Conservation (phyloP, 2,329 filamentous ascomycete genomes). For the Cordyceps militaris region DNA sequence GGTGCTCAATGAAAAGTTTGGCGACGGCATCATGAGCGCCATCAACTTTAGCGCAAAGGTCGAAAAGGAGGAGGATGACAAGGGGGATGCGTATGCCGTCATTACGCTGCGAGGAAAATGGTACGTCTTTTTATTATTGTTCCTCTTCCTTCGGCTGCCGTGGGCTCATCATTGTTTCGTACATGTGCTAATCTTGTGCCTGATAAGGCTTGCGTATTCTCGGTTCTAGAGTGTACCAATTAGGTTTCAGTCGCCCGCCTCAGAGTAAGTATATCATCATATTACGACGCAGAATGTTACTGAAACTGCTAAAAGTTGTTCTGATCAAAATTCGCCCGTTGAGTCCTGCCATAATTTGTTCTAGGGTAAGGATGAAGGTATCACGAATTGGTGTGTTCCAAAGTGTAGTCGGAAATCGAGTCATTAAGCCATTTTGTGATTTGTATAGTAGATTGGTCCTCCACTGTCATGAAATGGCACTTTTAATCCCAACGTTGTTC, state of each 20-base stretch:
- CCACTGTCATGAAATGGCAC: too few species aligned
- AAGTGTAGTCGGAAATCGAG: too few species aligned
- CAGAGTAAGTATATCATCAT: not conserved
- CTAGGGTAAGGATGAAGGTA: too few species aligned
- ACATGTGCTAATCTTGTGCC: not conserved
- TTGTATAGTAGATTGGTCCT: too few species aligned
- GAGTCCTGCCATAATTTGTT: too few species aligned
- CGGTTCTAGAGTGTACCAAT: not conserved
- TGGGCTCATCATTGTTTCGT: not conserved
- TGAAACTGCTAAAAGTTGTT: too few species aligned
- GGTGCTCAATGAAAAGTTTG: conserved; percentile 90
- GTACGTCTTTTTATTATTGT: not conserved
- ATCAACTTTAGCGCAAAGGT: conserved; percentile 87
- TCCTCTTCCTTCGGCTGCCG: not conserved
- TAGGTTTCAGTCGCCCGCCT: not conserved
- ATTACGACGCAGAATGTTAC: too few species aligned
- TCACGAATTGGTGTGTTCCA: too few species aligned
- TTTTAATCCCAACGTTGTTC: too few species aligned
- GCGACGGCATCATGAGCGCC: conserved; percentile 93
- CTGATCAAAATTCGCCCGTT: too few species aligned
- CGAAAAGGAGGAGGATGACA: conserved; percentile 84
- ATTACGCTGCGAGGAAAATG: not conserved
- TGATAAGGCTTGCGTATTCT: not conserved
- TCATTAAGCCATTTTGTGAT: too few species aligned
- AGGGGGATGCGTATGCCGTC: not conserved